Evolutionary conservation across 148 eudicot genomes (phyloP), one percentile per base, ranked within the genome.

Genomic region (Arctostaphylos glauca): DNA sequence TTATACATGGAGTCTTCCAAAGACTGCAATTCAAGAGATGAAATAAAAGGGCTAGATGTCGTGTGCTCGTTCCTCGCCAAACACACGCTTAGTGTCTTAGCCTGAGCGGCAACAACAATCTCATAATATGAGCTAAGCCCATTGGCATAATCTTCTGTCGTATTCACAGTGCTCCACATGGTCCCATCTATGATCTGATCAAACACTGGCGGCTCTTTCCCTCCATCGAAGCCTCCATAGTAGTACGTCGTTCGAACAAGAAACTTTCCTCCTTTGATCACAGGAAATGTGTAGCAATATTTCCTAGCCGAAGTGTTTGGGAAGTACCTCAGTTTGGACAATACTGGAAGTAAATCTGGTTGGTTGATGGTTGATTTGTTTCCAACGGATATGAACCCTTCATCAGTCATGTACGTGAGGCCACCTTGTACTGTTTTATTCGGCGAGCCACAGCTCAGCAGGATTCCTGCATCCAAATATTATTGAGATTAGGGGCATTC

Each of bases 181-280:
- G 94, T 91, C 5, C 95, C 98, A 31, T 93, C 98, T 6, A 96
- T 82, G 81, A 94, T 92, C 87, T 93, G 99, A 66, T 96, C 93
- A 44, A 96, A 96, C 5, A 93, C 85, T 0, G 99, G 97, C 0
- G 99, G 97, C n/a, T 84, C 80, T 5, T 80, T 82, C 7, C 93
- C 91, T 3, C 95, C 98, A 58, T 96, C 97, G 68, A 92, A 94
- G 9, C 90, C 90, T 0, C 99, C 99, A 48, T 94, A 96, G 84
- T 83, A 96, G 80, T 91, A 94, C 3, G 92, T 85, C 5, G 98
- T 92, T 47, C 89, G 85, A 31, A 96, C 85, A 0, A 96, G 85
- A 78, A 85, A 89, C 56, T 87, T 93, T 3, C 84, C 85, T 6
- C 89, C 95, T 76, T 88, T 85, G n/a, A 58, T 79, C 21, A 85